phyloP scores from a whole-genome alignment of 208 protist species.

The Leishmania major region DNA sequence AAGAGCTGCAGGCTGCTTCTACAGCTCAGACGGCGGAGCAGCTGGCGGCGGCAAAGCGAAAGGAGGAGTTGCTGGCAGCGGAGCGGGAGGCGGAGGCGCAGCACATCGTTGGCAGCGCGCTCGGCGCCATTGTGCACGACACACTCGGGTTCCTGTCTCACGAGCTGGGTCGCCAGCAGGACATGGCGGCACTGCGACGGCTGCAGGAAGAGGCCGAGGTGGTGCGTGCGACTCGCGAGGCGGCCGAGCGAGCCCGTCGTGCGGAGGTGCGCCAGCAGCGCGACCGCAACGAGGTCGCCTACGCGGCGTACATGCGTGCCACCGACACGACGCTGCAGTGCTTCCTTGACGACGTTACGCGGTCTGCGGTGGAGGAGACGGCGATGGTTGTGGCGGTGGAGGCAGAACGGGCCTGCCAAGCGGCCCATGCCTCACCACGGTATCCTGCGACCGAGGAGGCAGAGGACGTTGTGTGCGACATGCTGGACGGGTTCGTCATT shows the following conservation, averaged over 20 bases:
- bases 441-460: conserved; percentile 31
- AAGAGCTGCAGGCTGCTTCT: conserved; percentile 91
- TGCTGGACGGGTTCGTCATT: conserved; percentile 81
- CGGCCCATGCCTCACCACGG: conserved; percentile 29
- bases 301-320: conserved; percentile 57
- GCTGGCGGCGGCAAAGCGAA: conserved; percentile 34
- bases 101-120: conserved; percentile 56
- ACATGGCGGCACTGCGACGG: conserved; percentile 53
- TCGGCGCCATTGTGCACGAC: conserved; percentile 82
- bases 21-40: conserved; percentile 81
- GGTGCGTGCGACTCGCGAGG: conserved; percentile 73
- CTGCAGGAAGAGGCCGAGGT: conserved; percentile 70
- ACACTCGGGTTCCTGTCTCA: conserved; percentile 88
- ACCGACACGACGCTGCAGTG: conserved; percentile 66
- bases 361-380: conserved; percentile 47
- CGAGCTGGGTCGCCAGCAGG: conserved; percentile 84
- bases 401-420: conserved; percentile 51
- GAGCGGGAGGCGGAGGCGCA: conserved; percentile 60
- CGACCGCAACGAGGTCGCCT: conserved; percentile 77
- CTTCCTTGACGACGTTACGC: conserved; percentile 69
- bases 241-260: conserved; percentile 72
- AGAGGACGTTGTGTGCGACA: conserved; percentile 63
- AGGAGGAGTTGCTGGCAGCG: conserved; percentile 35
- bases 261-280: conserved; percentile 65
- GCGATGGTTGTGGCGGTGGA: conserved; percentile 72